Conservation (phyloP, 106 monocot species). For the Acanthochlamys bracteata region DNA sequence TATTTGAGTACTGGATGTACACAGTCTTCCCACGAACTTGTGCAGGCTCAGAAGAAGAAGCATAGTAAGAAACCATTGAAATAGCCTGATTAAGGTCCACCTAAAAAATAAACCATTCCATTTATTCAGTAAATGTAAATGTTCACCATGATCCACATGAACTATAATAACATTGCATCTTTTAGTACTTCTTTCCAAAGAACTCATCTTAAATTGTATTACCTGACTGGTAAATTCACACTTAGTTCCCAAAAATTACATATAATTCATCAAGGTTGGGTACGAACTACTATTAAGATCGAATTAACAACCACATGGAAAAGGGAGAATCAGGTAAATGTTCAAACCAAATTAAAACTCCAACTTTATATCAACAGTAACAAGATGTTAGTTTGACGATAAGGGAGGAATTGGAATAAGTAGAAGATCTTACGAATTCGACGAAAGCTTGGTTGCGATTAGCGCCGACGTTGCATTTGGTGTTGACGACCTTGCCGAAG, state of each 20-base stretch:
- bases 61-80: slow-evolving; percentile 72
- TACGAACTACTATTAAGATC: too few relatives aligned
- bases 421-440: slow-evolving; percentile 27
- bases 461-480: slow-evolving; percentile 57
- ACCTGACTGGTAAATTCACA: too few relatives aligned
- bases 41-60: slow-evolving; percentile 63
- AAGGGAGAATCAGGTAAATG: too few relatives aligned
- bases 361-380: background rate
- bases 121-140: background rate
- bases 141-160: too few relatives aligned
- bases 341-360: too few relatives aligned
- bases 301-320: too few relatives aligned
- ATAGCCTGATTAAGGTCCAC: slow-evolving; percentile 66
- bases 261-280: too few relatives aligned
- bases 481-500: slow-evolving; percentile 50
- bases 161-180: too few relatives aligned
- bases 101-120: slow-evolving; percentile 13
- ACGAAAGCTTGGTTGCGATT: slow-evolving; percentile 55
- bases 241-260: too few relatives aligned
- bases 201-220: too few relatives aligned
- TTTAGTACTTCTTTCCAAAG: too few relatives aligned
- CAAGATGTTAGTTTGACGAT: background rate
- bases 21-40: slow-evolving; percentile 77
- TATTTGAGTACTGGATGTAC: slow-evolving; percentile 69
- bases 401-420: background rate